These are phyloP conservation scores for Psophocarpus tetragonolobus DNA, from an alignment of 306 rosid genomes.

Conservation along the genomic window DNA sequence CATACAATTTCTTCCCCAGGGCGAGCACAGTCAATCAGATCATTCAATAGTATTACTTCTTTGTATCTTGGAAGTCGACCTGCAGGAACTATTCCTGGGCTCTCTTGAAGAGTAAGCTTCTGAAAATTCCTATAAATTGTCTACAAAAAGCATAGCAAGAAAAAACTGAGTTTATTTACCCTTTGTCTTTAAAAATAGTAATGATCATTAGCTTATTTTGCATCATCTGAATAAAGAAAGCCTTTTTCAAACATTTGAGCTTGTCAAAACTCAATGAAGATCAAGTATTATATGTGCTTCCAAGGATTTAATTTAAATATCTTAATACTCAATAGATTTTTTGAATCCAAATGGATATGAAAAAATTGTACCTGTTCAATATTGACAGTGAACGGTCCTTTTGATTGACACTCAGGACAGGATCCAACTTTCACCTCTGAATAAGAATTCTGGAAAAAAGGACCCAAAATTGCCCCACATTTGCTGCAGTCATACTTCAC, in stretches of 20 bases:
- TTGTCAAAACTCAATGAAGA: not conserved
- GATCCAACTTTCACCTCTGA: constrained; percentile 99
- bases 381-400: constrained; percentile 92
- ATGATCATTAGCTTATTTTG: not conserved
- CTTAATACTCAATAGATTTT: not conserved
- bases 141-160: constrained; percentile 48
- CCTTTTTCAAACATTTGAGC: not conserved
- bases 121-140: constrained; percentile 95
- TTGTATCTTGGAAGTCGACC: constrained; percentile 98
- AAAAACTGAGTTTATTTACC: not conserved
- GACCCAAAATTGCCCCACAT: constrained; percentile 90
- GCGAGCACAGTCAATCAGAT: constrained; percentile 97
- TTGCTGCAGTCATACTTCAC: constrained; percentile 95
- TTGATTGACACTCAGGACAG: constrained; percentile 97
- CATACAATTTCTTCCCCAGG: constrained; percentile 98
- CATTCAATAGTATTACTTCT: constrained; percentile 94
- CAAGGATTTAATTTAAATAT: not conserved
- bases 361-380: constrained; percentile 77
- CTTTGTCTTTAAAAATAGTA: not conserved
- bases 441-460: constrained; percentile 93
- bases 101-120: constrained; percentile 96
- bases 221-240: not conserved
- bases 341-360: not conserved
- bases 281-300: not conserved
- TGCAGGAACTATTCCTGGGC: constrained; percentile 99